Evolutionary conservation across 108 stramenopile genomes (phyloP), one percentile per base, ranked within the genome.

Genomic region (Skeletonema potamos): DNA sequence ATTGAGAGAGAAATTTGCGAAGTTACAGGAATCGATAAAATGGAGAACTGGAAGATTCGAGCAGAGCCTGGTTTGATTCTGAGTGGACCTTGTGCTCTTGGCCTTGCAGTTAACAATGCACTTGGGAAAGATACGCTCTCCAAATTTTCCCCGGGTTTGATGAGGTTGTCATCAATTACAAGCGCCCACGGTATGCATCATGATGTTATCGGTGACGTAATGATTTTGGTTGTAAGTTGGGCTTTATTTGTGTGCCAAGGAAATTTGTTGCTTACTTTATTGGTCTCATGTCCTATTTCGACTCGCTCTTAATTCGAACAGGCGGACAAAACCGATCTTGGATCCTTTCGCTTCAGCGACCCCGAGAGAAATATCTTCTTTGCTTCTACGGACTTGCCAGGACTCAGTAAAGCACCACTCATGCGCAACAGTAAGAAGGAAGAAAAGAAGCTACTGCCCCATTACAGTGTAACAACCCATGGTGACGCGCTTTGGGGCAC

Each of bases 31-130:
- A 57, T 27, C 30, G 64, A 72, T 27, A 43, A 27, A 41, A 67
- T 84, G 1, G 85, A 83, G 56, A 77, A 74, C 22, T 84, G 83
- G 86, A 86, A 84, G 70, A 13, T 84, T 34, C 56, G 83, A 41
- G 59, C 61, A 29, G 74, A 77, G 41, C 81, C 81, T 33, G 48
- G 58, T 24, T 46, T 85, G 7, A 62, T 84, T 43, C 57, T 87
- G 26, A 77, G 79, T 48, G 87, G 87, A 20, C 84, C 87, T 22
- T 87, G 87, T 60, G 82, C 79, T 17, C 76, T 87, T 18, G 87
- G 87, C 17, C 57, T 85, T 37, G 74, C 87, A 0, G 51, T 74
- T 0, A 85, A 87, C 61, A 83, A 70, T 24, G 82, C 72, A 13
- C 33, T 87, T 27, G 79, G 76, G n/a, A 81, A 81, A 46, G 76